These are phyloP conservation scores for Diplodia intermedia DNA, from an alignment of 2,329 filamentous ascomycete genomes.

Conservation along the genomic window DNA sequence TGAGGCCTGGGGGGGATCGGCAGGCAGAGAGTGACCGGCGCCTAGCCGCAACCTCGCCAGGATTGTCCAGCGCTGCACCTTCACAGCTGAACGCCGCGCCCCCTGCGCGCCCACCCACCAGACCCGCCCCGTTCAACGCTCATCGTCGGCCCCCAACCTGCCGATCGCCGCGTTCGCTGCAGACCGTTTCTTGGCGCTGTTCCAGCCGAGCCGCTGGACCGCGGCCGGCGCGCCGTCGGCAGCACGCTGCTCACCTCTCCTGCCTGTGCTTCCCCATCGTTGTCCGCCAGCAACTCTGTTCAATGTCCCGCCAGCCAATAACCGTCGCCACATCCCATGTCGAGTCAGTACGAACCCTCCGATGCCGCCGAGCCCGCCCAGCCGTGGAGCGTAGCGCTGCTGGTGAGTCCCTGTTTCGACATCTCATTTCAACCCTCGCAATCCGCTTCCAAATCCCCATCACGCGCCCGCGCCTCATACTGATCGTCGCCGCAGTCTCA, in stretches of 20 bases:
- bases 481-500: slow-evolving; percentile 57
- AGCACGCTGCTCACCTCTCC: slow-evolving; percentile 11
- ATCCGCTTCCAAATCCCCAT: slow-evolving; percentile 1
- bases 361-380: slow-evolving; percentile 32
- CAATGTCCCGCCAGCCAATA: slow-evolving; percentile 18
- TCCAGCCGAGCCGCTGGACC: slow-evolving; percentile 23
- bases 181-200: slow-evolving; percentile 11
- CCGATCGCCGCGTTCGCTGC: slow-evolving; percentile 18
- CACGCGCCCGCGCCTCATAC: neutral
- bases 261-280: slow-evolving; percentile 23
- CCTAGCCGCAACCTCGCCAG: neutral
- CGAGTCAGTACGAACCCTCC: slow-evolving; percentile 35
- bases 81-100: neutral
- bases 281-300: slow-evolving; percentile 3
- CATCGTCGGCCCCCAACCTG: slow-evolving; percentile 22
- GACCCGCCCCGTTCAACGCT: slow-evolving; percentile 17
- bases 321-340: slow-evolving; percentile 6
- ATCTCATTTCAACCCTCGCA: slow-evolving; percentile 9
- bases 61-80: neutral
- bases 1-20: no score
- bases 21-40: neutral
- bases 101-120: slow-evolving; percentile 12
- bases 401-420: slow-evolving; percentile 34
- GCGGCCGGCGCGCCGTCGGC: slow-evolving; percentile 21
- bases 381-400: slow-evolving; percentile 36